Evolutionary conservation across 306 rosid species (phyloP), one percentile per base, ranked within the genome.

Genomic region (Dryas alaskensis): DNA sequence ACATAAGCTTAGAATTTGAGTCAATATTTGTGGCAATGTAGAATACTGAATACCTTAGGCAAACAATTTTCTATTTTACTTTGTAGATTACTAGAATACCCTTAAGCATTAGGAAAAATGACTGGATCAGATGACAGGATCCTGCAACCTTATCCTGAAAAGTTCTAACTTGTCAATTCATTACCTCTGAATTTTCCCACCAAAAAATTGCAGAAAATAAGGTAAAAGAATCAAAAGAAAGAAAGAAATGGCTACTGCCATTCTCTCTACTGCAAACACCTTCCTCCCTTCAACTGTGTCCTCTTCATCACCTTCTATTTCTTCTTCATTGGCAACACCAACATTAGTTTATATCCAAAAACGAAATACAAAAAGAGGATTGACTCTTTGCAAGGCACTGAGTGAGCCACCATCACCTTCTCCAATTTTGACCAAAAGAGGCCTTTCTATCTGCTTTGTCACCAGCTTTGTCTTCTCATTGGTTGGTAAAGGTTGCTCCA

Each of bases 131-230:
- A 84, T 81, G 67, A 79, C 85, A 77, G 83, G 86, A 79, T 81
- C 85, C 88, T 78, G 79, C 86, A 81, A 89, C 88, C 98, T 88
- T 92, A 92, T 89, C 97, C 76, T 84, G 84, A 19, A 59, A 80
- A 25, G 68, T 79, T 74, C 90, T 81, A 78, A 85, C 42, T 45
- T 68, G 79, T 83, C 85, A 62, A 74, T 74, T 82, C 83, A 62
- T 67, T 70, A 17, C 79, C 77, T 67, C 48, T 51, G 77, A 77
- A 79, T 72, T 88, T 84, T 76, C 81, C 80, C 51, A 76, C 80
- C 72, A 72, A 71, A 81, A 67, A 73, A 25, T 46, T 46, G 31
- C 66, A 54, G 69, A 17, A 60, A 54, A 69, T 14, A 67, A 72
- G 71, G n/a, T 16, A 14, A 44, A 70, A 73, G 39, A 51, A 53